Conservation (phyloP, 768 basidiomycete genomes). For the Leucocoprinus sp. region DNA sequence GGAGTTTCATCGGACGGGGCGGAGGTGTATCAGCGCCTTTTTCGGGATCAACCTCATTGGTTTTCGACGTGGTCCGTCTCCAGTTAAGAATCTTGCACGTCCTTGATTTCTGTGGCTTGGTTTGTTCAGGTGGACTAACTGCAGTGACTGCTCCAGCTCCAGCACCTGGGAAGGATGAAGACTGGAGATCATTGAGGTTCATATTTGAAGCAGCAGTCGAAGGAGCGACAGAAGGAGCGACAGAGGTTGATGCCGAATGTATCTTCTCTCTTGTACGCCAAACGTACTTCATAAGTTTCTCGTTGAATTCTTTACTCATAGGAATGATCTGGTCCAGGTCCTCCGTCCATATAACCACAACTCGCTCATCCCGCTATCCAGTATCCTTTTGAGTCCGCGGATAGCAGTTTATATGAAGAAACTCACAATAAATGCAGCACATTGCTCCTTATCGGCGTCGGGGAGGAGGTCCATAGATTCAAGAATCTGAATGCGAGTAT, state of each 20-base stretch:
- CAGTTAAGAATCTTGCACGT: conserved; percentile 28
- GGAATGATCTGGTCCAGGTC: conserved; percentile 74
- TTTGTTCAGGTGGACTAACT: conserved; percentile 23
- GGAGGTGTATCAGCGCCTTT: conserved; percentile 29
- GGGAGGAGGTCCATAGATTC: conserved; percentile 61
- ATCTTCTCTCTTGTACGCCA: conserved; percentile 39
- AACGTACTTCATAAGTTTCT: conserved; percentile 51
- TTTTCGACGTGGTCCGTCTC: conserved; percentile 34
- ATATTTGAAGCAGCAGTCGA: conserved; percentile 45
- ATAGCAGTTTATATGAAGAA: conserved; percentile 7
- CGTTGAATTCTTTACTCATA: conserved; percentile 63
- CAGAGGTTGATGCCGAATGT: conserved; percentile 30
- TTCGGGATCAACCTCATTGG: conserved; percentile 39
- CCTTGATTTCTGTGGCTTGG: conserved; percentile 16
- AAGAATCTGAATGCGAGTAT: conserved; percentile 84
- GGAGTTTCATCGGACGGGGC: conserved; percentile 45
- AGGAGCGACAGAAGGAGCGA: conserved; percentile 31
- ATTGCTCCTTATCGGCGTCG: conserved; percentile 84
- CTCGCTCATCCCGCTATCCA: conserved; percentile 69
- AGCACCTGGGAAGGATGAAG: conserved; percentile 28
- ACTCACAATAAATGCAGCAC: conserved; percentile 77
- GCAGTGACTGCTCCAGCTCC: conserved; percentile 24
- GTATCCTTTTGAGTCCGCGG: not conserved
- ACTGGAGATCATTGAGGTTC: conserved; percentile 43
- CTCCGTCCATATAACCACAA: conserved; percentile 81